phyloP scores from a whole-genome alignment of 306 rosid species.

The Cicer yamashitae region DNA sequence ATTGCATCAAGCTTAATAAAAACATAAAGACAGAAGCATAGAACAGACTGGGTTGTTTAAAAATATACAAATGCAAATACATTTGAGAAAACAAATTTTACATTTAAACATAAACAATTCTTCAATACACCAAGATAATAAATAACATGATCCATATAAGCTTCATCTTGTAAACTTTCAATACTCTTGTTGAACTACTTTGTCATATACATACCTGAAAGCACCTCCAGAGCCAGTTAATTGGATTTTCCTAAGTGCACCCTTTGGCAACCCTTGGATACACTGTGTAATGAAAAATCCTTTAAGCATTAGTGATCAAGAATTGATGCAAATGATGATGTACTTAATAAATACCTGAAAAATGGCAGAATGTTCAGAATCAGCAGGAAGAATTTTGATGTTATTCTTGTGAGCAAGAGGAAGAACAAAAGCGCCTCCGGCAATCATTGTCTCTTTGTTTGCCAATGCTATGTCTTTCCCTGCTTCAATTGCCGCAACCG shows the following conservation, averaged over 20 bases:
- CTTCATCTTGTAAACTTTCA: constrained; percentile 1
- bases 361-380: constrained; percentile 98
- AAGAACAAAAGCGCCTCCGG: constrained; percentile 95
- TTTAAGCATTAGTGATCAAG: constrained; percentile 23
- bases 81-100: background rate
- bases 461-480: constrained; percentile 98
- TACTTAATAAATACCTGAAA: constrained; percentile 68
- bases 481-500: constrained; percentile 96
- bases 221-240: constrained; percentile 94
- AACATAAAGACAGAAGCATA: background rate
- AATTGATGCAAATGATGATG: constrained; percentile 10
- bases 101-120: background rate
- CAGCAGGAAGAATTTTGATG: constrained; percentile 94
- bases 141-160: too few relatives aligned
- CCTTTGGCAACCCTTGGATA: constrained; percentile 83
- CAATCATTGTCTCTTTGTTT: constrained; percentile 94
- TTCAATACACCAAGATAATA: background rate
- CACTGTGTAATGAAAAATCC: constrained; percentile 59
- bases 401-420: constrained; percentile 94
- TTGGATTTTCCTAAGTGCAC: constrained; percentile 81
- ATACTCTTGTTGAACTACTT: constrained; percentile 25
- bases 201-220: constrained; percentile 63
- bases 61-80: constrained; percentile 11
- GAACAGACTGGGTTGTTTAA: background rate
- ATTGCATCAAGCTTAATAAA: too few relatives aligned